Base-by-base conservation (phyloP, 768 basidiomycete species). In the Pulveroboletus sp. region DNA sequence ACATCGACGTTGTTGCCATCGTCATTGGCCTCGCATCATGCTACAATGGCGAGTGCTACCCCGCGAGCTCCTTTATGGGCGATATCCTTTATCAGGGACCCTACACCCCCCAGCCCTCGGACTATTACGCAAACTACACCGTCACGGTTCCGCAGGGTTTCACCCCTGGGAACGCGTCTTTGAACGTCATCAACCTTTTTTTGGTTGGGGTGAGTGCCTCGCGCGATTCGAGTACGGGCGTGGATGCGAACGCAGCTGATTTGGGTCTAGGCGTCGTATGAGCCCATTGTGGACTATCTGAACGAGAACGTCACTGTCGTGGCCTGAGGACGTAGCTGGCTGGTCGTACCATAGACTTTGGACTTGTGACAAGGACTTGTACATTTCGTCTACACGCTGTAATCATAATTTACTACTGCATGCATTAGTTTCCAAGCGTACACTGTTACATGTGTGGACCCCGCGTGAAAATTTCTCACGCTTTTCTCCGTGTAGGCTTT, bases 141-240 rank as follows among this genome's bases (percentile, higher is more conserved):
- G 60, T 71, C 9, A 52, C 49, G 3, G 42, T 70, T 9, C 66
- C 77, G 2, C 3, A 55, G 21, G 17, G 4, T 3, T 55, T 68
- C n/a, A 8, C 55, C 0, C 40, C 61, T 38, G 72, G 70, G 3
- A 8, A n/a, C 0, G 70, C 69, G 10, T 68, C 69, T 43, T 52
- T 77, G 40, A 67, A 65, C 11, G 68, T 71, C 6, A 65, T 67
- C 42, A 70, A 73, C 56, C 52, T 72, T 0, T 58, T 68, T 27
- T 57, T 77, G 51, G 63, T 73, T 17, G 75, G 74, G 50, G 74
- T 77, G 55, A 60, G 73, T 66, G 12, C 3, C 45, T 38, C 17
- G 39, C 6, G 9, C 3, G 31, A 8, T 36, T 33, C 32, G 12
- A 33, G 17, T 27, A 27, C 7, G 21, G 24, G 10, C 18, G 10